phyloP scores from a whole-genome alignment of 2,329 filamentous ascomycete genomes.

The Pseudogymnoascus sp. region DNA sequence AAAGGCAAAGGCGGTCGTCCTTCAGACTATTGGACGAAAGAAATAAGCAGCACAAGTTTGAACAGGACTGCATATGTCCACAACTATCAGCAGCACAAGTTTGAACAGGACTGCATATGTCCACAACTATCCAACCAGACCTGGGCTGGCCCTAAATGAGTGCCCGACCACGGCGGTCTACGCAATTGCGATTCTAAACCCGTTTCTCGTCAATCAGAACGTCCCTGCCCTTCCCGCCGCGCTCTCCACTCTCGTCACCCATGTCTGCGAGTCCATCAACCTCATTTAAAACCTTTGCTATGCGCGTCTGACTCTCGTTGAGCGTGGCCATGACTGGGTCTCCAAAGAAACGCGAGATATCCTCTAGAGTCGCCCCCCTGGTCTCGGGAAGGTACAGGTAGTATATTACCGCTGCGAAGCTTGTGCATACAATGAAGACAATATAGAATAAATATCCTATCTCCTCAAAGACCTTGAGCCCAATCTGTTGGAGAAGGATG shows the following conservation, averaged over 20 bases:
- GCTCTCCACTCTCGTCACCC: background rate
- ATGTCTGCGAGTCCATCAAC: background rate
- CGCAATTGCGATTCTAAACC: background rate
- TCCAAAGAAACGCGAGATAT: slow-evolving; percentile 11
- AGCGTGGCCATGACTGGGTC: slow-evolving; percentile 10
- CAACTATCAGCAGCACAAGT: background rate
- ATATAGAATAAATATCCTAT: slow-evolving; percentile 14
- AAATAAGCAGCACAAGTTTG: background rate
- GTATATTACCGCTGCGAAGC: slow-evolving; percentile 11
- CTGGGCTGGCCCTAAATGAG: background rate
- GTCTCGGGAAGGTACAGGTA: slow-evolving; percentile 11
- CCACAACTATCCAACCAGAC: background rate
- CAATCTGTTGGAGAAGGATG: slow-evolving; percentile 11
- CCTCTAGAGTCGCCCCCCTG: slow-evolving; percentile 9
- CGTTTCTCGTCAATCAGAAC: background rate
- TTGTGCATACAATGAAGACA: slow-evolving; percentile 13
- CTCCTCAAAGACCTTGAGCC: slow-evolving; percentile 11
- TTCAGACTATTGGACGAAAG: background rate
- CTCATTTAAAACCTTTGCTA: slow-evolving; percentile 11
- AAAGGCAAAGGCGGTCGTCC: background rate
- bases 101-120: background rate
- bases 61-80: slow-evolving; percentile 2
- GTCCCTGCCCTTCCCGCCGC: background rate
- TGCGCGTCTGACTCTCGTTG: slow-evolving; percentile 5
- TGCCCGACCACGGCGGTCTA: background rate